Evolutionary conservation across 2,329 filamentous ascomycete genomes (phyloP), one percentile per base, ranked within the genome.

Genomic region (Lachnellula willkommii): DNA sequence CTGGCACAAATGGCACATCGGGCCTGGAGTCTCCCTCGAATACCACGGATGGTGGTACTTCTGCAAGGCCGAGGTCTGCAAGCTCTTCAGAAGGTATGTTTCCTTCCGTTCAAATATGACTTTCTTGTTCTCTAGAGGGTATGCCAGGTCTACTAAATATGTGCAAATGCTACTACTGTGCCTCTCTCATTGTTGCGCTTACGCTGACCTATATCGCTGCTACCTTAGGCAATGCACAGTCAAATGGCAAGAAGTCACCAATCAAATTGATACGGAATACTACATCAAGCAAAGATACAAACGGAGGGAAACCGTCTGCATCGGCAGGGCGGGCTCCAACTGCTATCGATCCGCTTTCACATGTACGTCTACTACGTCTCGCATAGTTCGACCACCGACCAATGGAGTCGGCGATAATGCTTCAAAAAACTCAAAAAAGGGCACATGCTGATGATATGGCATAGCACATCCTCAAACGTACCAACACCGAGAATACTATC

Each of bases 331-430:
- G 57, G 47, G 35, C 63, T 37, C 57, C 66, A 26, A 75, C 78
- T 52, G 76, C 76, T 26, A 85, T 87, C 59, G 85, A 88, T 70
- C 85, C 85, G 55, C 74, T 88, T 61, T 87, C 85, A 51, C 82
- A 87, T 72, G 84, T 88, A 78, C 62, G n/a, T n/a, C n/a, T n/a
- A n/a, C n/a, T n/a, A n/a, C n/a, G 78, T 72, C 58, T 58, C 45
- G 20, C 15, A 48, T n/a, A 46, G 8, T 8, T 6, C 14, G 15
- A 28, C 12, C 22, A 47, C 7, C 12, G 24, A 11, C n/a, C 7
- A 22, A 15, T 17, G 28, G 12, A 47, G 14, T n/a, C 12, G 45
- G 22, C 45, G 4, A 47, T 47, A 53, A 50, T 32, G 32, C 17
- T 9, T 26, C 9, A 20, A 26, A 11, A 20, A 37, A 17, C 52